Conservation (phyloP, 2,329 filamentous ascomycete species). For the Trematosphaeria pertusa region DNA sequence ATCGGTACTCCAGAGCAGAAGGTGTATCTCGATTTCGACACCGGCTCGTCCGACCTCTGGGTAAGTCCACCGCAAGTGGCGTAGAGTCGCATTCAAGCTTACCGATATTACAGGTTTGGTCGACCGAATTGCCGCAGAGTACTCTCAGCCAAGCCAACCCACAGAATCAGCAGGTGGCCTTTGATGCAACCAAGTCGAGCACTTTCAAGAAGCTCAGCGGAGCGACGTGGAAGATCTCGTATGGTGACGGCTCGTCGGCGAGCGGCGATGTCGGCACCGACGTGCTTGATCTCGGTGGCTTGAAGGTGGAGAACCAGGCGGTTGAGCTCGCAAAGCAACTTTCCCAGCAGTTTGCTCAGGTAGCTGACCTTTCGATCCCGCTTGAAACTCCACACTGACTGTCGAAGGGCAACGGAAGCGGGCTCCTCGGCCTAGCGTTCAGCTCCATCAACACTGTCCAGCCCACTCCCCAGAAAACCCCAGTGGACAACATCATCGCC, state of each 20-base stretch:
- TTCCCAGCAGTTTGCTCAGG: slow-evolving; percentile 56
- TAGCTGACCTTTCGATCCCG: neutral
- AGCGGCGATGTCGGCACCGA: slow-evolving; percentile 70
- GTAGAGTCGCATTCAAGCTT: neutral
- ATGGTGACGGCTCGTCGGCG: slow-evolving; percentile 69
- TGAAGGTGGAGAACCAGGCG: slow-evolving; percentile 65
- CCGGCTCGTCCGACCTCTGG: slow-evolving; percentile 70
- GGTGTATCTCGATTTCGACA: slow-evolving; percentile 73
- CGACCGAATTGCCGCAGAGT: slow-evolving; percentile 27
- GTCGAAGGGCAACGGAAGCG: slow-evolving; percentile 59
- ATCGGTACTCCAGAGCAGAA: slow-evolving; percentile 64
- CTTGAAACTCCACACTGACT: slow-evolving; percentile 19
- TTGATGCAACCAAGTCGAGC: slow-evolving; percentile 49
- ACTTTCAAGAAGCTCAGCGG: slow-evolving; percentile 50
- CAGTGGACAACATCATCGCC: slow-evolving; percentile 60
- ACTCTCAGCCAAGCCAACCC: slow-evolving; percentile 50
- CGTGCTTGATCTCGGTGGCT: slow-evolving; percentile 64
- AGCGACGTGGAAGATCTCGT: slow-evolving; percentile 65
- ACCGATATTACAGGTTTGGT: slow-evolving; percentile 26
- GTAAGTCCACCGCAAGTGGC: no score
- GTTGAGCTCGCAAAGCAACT: slow-evolving; percentile 68
- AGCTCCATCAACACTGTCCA: slow-evolving; percentile 63
- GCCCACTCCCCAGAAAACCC: slow-evolving; percentile 59
- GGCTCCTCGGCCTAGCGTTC: slow-evolving; percentile 66
- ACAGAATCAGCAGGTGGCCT: slow-evolving; percentile 64